Evolutionary conservation across 2,329 filamentous ascomycete genomes (phyloP).

Genomic region (Fusarium sp.): DNA sequence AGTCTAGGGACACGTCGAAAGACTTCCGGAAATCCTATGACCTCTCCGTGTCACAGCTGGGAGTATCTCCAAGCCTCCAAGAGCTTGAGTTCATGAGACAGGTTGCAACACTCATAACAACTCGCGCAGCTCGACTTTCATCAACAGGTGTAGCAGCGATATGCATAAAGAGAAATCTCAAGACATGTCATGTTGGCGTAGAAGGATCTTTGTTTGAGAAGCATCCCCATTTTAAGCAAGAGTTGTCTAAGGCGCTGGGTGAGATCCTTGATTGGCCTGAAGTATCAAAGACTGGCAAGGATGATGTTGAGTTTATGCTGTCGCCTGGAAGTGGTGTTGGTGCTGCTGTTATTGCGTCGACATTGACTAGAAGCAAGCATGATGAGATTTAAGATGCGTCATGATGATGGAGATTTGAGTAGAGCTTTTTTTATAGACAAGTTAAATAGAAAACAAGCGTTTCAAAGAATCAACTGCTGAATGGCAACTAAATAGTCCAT

Average conservation of each 20-base stretch:
- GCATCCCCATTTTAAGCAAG: conserved; percentile 96
- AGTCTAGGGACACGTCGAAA: conserved; percentile 85
- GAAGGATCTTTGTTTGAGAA: conserved; percentile 99
- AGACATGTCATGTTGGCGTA: conserved; percentile 90
- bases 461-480: too few species aligned
- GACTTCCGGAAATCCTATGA: conserved; percentile 90
- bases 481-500: too few species aligned
- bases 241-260: conserved; percentile 88
- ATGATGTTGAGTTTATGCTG: not conserved
- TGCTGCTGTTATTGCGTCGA: conserved; percentile 16
- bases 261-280: conserved; percentile 70
- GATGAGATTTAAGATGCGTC: not conserved
- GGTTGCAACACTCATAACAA: conserved; percentile 92
- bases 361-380: not conserved
- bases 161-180: conserved; percentile 92
- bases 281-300: fast-evolving
- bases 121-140: conserved; percentile 92
- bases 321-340: conserved; percentile 13
- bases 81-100: conserved; percentile 92
- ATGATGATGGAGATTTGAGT: not conserved
- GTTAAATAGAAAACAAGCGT: not conserved
- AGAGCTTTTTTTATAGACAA: not conserved
- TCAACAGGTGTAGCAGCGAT: conserved; percentile 96
- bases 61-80: conserved; percentile 74
- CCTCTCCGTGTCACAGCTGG: conserved; percentile 80